A percentile compares a stretch with the other conserved stretches of the same genome.
These are phyloP conservation scores for Perilla frutescens DNA, from an alignment of 257 asterid species.

Conservation along the genomic window DNA sequence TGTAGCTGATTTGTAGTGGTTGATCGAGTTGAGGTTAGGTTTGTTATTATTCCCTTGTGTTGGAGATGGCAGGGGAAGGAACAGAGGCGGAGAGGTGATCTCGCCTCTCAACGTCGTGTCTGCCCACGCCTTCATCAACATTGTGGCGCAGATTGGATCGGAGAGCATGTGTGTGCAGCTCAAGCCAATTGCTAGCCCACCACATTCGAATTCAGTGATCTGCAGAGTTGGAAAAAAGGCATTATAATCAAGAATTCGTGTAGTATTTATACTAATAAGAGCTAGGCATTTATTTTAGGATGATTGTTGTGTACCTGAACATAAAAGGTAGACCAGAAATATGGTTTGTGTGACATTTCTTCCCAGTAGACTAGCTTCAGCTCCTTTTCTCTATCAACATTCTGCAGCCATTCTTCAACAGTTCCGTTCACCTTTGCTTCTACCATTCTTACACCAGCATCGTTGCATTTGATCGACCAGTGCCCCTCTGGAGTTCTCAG, in stretches of 20 bases:
- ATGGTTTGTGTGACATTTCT: slow-evolving; percentile 57
- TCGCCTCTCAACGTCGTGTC: slow-evolving; percentile 47
- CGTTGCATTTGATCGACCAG: slow-evolving; percentile 67
- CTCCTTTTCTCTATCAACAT: slow-evolving; percentile 68
- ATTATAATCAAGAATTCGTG: neutral
- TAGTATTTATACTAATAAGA: neutral
- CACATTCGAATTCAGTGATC: slow-evolving; percentile 66
- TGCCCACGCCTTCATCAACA: slow-evolving; percentile 67
- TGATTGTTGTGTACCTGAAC: slow-evolving; percentile 50
- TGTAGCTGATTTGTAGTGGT: slow-evolving; percentile 46
- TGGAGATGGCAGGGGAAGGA: slow-evolving; percentile 50
- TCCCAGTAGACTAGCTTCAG: slow-evolving; percentile 65
- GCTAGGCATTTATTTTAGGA: too few relatives aligned
- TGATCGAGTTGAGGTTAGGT: slow-evolving; percentile 36
- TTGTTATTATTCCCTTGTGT: slow-evolving; percentile 16
- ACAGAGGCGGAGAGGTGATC: slow-evolving; percentile 46
- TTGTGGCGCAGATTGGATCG: slow-evolving; percentile 54
- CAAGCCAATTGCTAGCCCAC: slow-evolving; percentile 73
- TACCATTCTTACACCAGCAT: slow-evolving; percentile 65
- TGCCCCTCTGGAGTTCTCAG: slow-evolving; percentile 45
- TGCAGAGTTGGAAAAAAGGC: slow-evolving; percentile 19
- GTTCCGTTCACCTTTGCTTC: slow-evolving; percentile 54
- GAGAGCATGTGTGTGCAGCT: slow-evolving; percentile 66
- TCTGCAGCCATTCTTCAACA: slow-evolving; percentile 56
- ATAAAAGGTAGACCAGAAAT: slow-evolving; percentile 68